Conservation (phyloP, 371 early-diverging fungal species). For the Mucor circinelloides region DNA sequence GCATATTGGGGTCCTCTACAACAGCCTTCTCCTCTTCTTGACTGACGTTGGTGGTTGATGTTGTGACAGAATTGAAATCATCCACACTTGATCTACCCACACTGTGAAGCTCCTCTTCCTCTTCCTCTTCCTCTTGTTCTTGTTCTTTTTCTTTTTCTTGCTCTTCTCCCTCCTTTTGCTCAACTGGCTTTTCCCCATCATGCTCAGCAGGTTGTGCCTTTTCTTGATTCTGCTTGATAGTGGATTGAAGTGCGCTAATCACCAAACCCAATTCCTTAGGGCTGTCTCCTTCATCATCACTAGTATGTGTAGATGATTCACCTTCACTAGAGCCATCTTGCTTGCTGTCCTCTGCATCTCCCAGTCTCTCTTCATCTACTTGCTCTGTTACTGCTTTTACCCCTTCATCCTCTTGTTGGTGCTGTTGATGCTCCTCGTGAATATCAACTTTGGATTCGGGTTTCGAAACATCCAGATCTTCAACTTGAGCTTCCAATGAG, state of each 20-base stretch:
- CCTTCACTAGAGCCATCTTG: not conserved
- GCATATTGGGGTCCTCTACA: not conserved
- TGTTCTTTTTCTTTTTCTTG: not conserved
- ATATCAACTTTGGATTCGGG: not conserved
- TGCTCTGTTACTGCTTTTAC: not conserved
- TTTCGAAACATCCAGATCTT: conserved; percentile 17
- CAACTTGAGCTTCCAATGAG: not conserved
- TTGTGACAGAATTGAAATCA: conserved; percentile 10
- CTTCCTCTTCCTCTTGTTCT: not conserved
- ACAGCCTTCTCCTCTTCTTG: conserved; percentile 7
- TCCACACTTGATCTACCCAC: conserved; percentile 13
- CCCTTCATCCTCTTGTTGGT: not conserved
- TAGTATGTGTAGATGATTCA: conserved; percentile 6
- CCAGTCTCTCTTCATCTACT: not conserved
- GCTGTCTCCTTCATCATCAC: conserved; percentile 10
- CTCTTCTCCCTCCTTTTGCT: not conserved
- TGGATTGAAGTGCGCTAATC: conserved; percentile 24
- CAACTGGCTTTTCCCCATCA: not conserved
- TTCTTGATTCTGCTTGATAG: conserved; percentile 23
- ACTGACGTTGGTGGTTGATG: conserved; percentile 3
- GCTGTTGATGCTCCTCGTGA: not conserved
- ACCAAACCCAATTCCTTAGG: conserved; percentile 23
- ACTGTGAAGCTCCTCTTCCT: conserved; percentile 10
- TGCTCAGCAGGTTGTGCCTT: not conserved
- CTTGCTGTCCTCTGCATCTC: conserved; percentile 2